Base-by-base conservation (phyloP, 345 rosid species). In the Syzygium aqueum region DNA sequence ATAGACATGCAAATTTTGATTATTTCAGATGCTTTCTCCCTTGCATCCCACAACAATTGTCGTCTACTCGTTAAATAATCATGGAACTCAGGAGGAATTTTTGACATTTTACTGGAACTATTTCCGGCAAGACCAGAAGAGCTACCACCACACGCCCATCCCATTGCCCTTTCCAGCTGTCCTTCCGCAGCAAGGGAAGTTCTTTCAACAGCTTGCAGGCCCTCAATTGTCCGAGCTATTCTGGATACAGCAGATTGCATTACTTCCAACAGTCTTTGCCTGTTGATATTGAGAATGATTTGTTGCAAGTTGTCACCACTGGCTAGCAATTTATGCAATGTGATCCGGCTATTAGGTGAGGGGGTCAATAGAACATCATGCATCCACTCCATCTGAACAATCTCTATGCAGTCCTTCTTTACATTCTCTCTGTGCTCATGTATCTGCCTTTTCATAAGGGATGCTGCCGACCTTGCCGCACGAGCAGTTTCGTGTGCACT, bases 131-230 rank as follows among this genome's bases (percentile, higher is more conserved):
- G 85, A 88, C 87, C 88, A 84, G 97, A 92, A 88, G 91, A 93
- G 89, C 96, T 91, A 57, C 96, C 98, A 85, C 98, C 98, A 78
- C 99, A 97, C 89, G 99, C 98, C 99, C 98, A 97, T 83, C 94
- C 95, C 98, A 97, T 95, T 87, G 99, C 97, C 91, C 99, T 94
- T 93, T 95, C 99, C 51, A 97, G 95, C 91, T 97, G 96, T 86
- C 96, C 97, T 93, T 95, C 97, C 30, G 97, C 98, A 49, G 92
- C 89, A 61, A 92, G 53, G 89, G 97, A 95, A 90, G 89, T 93
- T 88, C 92, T 91, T 87, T 95, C 98, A 84, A 96, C 92, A 86
- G 93, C 91, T 91, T 97, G 97, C 91, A 97, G 93, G 89, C 91
- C 88, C 86, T 95, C 99, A 88, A 95, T 87, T 27, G 96, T 93